Conservation (phyloP, 176 grass and related monocot genomes). For the Oryza coarctata region DNA sequence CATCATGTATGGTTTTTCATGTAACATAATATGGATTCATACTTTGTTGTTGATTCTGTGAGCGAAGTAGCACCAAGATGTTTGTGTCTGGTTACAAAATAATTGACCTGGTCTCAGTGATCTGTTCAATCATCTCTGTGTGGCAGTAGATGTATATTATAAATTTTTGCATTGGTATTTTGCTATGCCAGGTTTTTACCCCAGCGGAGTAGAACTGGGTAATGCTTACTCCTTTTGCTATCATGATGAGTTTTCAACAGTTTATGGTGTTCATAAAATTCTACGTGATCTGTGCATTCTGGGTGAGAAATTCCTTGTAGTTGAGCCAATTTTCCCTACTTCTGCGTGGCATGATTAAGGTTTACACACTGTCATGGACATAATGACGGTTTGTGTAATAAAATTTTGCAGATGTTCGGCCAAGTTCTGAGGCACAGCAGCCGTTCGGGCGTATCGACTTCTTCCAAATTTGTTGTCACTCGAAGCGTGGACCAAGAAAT, state of each 20-base stretch:
- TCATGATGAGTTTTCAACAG: not conserved
- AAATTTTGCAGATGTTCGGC: not conserved
- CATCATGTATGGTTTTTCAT: constrained; percentile 44
- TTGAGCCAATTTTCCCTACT: not conserved
- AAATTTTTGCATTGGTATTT: not conserved
- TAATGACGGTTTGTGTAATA: not conserved
- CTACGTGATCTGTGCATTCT: not conserved
- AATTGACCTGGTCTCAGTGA: constrained; percentile 22
- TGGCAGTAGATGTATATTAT: constrained; percentile 5
- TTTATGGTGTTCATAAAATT: not conserved
- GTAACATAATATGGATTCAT: constrained; percentile 49
- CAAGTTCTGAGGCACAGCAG: not conserved
- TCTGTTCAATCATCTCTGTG: constrained; percentile 13
- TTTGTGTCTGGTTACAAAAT: constrained; percentile 37
- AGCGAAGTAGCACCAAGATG: constrained; percentile 32
- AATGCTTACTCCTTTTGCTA: constrained; percentile 1
- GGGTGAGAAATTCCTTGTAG: not conserved
- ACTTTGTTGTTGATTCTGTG: constrained; percentile 45
- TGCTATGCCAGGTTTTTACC: not conserved
- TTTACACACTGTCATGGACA: not conserved
- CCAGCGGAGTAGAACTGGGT: not conserved
- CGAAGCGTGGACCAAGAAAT: not conserved
- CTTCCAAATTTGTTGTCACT: not conserved
- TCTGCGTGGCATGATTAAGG: not conserved
- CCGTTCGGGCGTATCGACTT: not conserved